Evolutionary conservation across 805 yeast genomes (phyloP).

Genomic region (Kodamaea sagamina): DNA sequence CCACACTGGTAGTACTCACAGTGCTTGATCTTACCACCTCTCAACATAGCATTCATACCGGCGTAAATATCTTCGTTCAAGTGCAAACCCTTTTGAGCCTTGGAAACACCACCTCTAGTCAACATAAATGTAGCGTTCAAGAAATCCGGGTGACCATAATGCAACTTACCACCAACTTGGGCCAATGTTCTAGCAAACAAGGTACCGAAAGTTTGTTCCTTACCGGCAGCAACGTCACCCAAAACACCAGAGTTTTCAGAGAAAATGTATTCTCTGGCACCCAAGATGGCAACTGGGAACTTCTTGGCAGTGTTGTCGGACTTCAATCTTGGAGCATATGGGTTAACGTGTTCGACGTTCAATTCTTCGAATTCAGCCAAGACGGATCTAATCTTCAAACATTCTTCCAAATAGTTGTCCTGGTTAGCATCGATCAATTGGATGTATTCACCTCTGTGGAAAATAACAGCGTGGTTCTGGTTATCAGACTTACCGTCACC

Average conservation of each 20-base stretch:
- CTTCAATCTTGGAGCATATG: slow-evolving; percentile 74
- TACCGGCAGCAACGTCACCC: slow-evolving; percentile 90
- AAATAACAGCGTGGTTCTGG: slow-evolving; percentile 78
- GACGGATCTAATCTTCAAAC: slow-evolving; percentile 78
- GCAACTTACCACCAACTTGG: slow-evolving; percentile 82
- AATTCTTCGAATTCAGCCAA: slow-evolving; percentile 82
- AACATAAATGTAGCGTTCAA: slow-evolving; percentile 74
- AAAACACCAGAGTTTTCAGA: slow-evolving; percentile 83
- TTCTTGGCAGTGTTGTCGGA: slow-evolving; percentile 47
- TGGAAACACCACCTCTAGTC: slow-evolving; percentile 86
- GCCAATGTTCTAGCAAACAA: slow-evolving; percentile 80
- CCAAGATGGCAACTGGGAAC: slow-evolving; percentile 80
- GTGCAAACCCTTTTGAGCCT: slow-evolving; percentile 84
- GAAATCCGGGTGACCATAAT: slow-evolving; percentile 90
- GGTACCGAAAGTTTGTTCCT: slow-evolving; percentile 88
- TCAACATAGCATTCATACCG: slow-evolving; percentile 78
- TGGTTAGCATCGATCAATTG: slow-evolving; percentile 87
- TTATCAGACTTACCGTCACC: slow-evolving; percentile 91
- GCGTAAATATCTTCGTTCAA: slow-evolving; percentile 87
- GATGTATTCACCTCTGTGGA: slow-evolving; percentile 82
- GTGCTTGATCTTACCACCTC: slow-evolving; percentile 88
- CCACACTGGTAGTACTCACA: slow-evolving; percentile 90
- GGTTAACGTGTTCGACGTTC: slow-evolving; percentile 74
- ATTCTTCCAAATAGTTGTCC: slow-evolving; percentile 83
- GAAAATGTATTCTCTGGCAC: slow-evolving; percentile 86